Conservation (phyloP, 176 grass and related monocot species). For the Oryza australiensis region DNA sequence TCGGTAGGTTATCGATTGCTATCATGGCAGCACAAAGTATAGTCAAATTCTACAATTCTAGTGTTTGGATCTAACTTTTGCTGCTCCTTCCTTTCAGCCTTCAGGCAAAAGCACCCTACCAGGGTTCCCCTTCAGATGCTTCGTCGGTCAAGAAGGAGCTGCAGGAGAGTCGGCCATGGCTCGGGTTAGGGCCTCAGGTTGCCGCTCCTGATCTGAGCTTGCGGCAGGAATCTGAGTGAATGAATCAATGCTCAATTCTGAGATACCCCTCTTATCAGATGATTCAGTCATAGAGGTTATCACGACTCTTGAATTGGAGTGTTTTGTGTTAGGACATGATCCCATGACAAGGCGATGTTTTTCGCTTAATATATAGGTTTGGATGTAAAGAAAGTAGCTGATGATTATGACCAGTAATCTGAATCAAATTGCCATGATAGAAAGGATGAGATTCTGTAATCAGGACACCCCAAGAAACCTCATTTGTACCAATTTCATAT, state of each 20-base stretch:
- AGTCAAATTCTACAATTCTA: not conserved
- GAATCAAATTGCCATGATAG: not conserved
- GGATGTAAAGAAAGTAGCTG: conserved; percentile 34
- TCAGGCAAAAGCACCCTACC: conserved; percentile 57
- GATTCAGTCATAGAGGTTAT: not conserved
- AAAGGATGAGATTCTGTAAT: not conserved
- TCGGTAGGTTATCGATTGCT: conserved; percentile 45
- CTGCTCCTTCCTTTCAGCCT: conserved; percentile 44
- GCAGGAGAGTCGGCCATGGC: conserved; percentile 58
- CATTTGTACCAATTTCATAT: not conserved
- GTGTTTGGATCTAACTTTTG: not conserved
- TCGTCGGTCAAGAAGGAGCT: conserved; percentile 43
- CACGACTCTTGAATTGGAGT: not conserved
- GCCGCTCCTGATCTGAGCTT: conserved; percentile 9
- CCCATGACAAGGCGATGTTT: not conserved
- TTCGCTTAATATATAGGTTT: conserved; percentile 8
- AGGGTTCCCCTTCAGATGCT: conserved; percentile 36
- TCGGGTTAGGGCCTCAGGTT: conserved; percentile 50
- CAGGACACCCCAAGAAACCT: not conserved
- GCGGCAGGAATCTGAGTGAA: not conserved
- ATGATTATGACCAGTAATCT: conserved; percentile 10
- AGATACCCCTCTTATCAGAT: not conserved
- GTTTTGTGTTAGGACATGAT: conserved; percentile 13
- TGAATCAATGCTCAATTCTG: conserved; percentile 4
- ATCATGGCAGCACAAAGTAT: not conserved